These are phyloP conservation scores for Penicillium hesseltinei DNA, from an alignment of 2,329 filamentous ascomycete genomes.

Conservation along the genomic window DNA sequence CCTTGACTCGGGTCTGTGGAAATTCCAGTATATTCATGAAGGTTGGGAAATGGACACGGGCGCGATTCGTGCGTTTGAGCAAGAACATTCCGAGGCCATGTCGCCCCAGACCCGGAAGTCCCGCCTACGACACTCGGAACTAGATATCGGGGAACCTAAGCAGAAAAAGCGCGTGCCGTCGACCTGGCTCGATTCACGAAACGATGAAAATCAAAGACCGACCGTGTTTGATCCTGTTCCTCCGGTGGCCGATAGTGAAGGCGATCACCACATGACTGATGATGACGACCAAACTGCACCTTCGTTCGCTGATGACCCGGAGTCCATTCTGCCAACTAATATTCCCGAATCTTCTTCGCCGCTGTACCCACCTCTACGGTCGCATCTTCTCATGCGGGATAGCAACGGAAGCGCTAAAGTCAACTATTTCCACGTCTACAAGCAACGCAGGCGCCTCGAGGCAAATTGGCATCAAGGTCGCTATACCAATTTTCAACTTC, in stretches of 20 bases:
- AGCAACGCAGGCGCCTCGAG: slow-evolving; percentile 79
- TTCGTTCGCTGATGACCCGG: slow-evolving; percentile 16
- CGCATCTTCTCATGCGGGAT: slow-evolving; percentile 34
- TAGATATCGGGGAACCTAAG: slow-evolving; percentile 50
- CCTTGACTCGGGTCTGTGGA: slow-evolving; percentile 83
- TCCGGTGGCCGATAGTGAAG: slow-evolving; percentile 34
- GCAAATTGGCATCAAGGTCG: slow-evolving; percentile 85
- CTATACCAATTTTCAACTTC: slow-evolving; percentile 83
- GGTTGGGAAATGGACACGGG: slow-evolving; percentile 74
- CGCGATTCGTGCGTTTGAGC: slow-evolving; percentile 68
- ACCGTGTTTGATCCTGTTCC: slow-evolving; percentile 1
- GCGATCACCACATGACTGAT: slow-evolving; percentile 47
- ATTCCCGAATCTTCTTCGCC: slow-evolving; percentile 11
- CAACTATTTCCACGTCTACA: slow-evolving; percentile 93
- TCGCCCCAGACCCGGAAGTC: slow-evolving; percentile 46
- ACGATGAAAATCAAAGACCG: slow-evolving; percentile 12
- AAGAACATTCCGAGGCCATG: slow-evolving; percentile 43
- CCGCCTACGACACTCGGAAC: slow-evolving; percentile 47
- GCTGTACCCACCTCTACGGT: slow-evolving; percentile 25
- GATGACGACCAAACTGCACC: slow-evolving; percentile 26
- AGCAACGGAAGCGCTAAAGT: slow-evolving; percentile 53
- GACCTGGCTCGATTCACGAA: slow-evolving; percentile 44
- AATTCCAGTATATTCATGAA: slow-evolving; percentile 75
- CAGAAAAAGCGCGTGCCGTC: slow-evolving; percentile 53
- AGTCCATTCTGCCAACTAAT: slow-evolving; percentile 9